phyloP scores from a whole-genome alignment of 208 protist species.

The Endotrypanum monterogeii region DNA sequence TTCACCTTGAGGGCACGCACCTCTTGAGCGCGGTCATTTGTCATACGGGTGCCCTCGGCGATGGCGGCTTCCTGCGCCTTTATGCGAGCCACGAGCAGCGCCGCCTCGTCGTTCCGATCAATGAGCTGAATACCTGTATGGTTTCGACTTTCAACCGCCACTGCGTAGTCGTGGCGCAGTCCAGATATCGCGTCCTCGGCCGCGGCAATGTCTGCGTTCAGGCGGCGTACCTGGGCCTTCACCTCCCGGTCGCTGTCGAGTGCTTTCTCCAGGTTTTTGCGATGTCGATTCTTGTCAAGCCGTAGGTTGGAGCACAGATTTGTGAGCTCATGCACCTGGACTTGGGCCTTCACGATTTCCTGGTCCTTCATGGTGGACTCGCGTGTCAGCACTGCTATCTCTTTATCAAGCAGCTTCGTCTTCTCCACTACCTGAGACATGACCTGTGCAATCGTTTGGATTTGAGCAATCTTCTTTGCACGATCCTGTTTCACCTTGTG shows the following conservation, averaged over 20 bases:
- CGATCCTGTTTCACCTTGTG: slow-evolving; percentile 93
- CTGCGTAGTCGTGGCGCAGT: slow-evolving; percentile 86
- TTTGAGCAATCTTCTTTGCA: slow-evolving; percentile 92
- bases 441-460: slow-evolving; percentile 92
- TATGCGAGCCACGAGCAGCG: slow-evolving; percentile 93
- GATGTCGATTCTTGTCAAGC: slow-evolving; percentile 85
- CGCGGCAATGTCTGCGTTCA: slow-evolving; percentile 91
- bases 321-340: slow-evolving; percentile 76
- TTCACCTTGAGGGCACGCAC: slow-evolving; percentile 70
- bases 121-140: slow-evolving; percentile 96
- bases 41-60: slow-evolving; percentile 80
- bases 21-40: slow-evolving; percentile 78
- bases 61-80: slow-evolving; percentile 94
- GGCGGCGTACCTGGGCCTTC: slow-evolving; percentile 88
- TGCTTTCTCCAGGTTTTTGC: slow-evolving; percentile 63
- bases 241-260: slow-evolving; percentile 76
- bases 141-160: slow-evolving; percentile 92
- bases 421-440: slow-evolving; percentile 96
- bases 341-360: slow-evolving; percentile 77
- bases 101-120: slow-evolving; percentile 96
- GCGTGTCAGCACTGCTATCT: slow-evolving; percentile 89
- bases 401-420: slow-evolving; percentile 95
- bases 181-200: slow-evolving; percentile 89
- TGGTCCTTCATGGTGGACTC: slow-evolving; percentile 91
- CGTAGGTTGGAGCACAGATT: slow-evolving; percentile 73